Conservation (phyloP, 2,329 filamentous ascomycete species). For the Cryphonectria japonica region DNA sequence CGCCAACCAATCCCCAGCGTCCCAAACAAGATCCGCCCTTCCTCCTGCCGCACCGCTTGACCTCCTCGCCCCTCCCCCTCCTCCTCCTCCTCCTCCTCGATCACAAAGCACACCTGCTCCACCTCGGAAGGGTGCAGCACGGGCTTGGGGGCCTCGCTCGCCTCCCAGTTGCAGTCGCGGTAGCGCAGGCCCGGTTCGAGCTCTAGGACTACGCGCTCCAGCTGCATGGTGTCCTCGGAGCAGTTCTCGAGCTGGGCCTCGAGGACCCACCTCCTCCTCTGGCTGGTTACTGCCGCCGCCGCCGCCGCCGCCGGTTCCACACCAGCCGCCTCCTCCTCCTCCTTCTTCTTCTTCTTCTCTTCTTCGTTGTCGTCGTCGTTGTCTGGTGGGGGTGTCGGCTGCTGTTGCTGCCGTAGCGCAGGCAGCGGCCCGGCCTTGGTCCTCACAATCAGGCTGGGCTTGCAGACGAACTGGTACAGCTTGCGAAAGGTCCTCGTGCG, state of each 20-base stretch:
- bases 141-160: conserved; percentile 49
- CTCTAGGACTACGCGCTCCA: conserved; percentile 68
- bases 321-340: conserved; percentile 45
- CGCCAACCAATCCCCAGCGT: conserved; percentile 87
- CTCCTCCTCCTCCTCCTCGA: conserved; percentile 48
- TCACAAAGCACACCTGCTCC: conserved; percentile 67
- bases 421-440: conserved; percentile 78
- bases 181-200: conserved; percentile 55
- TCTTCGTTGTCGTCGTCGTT: conserved; percentile 37
- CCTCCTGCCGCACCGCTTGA: conserved; percentile 49
- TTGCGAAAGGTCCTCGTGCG: conserved; percentile 88
- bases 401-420: conserved; percentile 24
- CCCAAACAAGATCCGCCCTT: conserved; percentile 70
- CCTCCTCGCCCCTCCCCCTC: conserved; percentile 30
- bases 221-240: conserved; percentile 77
- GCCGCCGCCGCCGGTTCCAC: conserved; percentile 53
- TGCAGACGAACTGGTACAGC: conserved; percentile 94
- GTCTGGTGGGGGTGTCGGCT: conserved; percentile 16
- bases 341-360: neutral
- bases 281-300: conserved; percentile 40
- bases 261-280: conserved; percentile 64
- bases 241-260: conserved; percentile 97
- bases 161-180: conserved; percentile 62
- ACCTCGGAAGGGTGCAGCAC: conserved; percentile 66
- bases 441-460: conserved; percentile 84